phyloP scores from a whole-genome alignment of 2,329 filamentous ascomycete species.

The Alternaria brassicicola region DNA sequence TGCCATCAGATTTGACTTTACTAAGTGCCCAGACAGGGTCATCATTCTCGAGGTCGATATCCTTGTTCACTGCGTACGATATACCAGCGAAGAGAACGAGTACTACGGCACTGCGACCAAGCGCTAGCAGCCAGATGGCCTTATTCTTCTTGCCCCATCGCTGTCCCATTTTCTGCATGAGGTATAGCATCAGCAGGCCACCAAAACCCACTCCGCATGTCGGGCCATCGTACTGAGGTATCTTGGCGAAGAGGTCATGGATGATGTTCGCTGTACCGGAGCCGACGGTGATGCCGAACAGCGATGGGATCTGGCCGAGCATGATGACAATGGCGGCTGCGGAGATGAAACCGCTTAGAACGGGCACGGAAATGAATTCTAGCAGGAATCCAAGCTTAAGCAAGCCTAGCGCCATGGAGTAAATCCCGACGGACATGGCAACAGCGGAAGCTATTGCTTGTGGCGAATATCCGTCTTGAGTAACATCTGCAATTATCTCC shows the following conservation, averaged over 20 bases:
- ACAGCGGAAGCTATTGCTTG: constrained; percentile 66
- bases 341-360: constrained; percentile 69
- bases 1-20: constrained; percentile 63
- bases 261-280: constrained; percentile 63
- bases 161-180: constrained; percentile 64
- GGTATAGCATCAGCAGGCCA: constrained; percentile 61
- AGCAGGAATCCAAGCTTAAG: constrained; percentile 69
- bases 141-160: constrained; percentile 65
- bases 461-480: constrained; percentile 58
- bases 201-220: constrained; percentile 66
- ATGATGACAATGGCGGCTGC: constrained; percentile 70
- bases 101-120: constrained; percentile 65
- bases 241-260: constrained; percentile 62
- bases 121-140: constrained; percentile 63
- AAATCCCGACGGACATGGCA: constrained; percentile 68
- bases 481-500: constrained; percentile 62
- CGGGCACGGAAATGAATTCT: constrained; percentile 69
- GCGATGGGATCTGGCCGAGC: constrained; percentile 67
- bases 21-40: constrained; percentile 64
- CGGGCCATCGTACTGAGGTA: constrained; percentile 63
- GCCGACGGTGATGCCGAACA: constrained; percentile 62
- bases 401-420: constrained; percentile 64
- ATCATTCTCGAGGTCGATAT: constrained; percentile 36
- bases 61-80: constrained; percentile 66
- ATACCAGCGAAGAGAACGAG: constrained; percentile 68